Base-by-base conservation (phyloP, 2,329 filamentous ascomycete genomes). In the Phaeophleospora eucalypticola region DNA sequence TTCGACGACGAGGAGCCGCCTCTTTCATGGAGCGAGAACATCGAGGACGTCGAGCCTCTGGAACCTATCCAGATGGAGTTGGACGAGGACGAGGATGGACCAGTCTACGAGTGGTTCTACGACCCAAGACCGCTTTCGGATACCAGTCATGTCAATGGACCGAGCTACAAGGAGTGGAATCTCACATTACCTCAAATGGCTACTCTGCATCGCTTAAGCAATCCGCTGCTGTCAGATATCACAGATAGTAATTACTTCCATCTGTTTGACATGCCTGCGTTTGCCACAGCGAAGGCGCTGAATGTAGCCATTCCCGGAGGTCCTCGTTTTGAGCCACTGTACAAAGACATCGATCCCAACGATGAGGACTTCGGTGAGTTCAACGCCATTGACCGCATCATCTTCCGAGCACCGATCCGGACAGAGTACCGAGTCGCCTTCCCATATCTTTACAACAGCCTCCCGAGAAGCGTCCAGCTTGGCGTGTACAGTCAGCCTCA, bases 281-380 rank as follows among this genome's bases (percentile, higher is more conserved):
- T 98, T 65, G 79, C 95, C 58, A 96, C 93, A 18, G 91, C 93
- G 27, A 98, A 98, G 70, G 93, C 93, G 0, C 75, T 98, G 36
- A 98, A 98, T 59, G 91, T 98, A 43, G 91, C 94, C 8, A 88
- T 98, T 45, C 93, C 93, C n/a, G 93, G 93, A 65, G 94, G 93
- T 8, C 93, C 93, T 51, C 84, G 93, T 21, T 98, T 98, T 55
- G 93, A 98, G 69, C 93, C 93, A 18, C 69, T 98, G 16, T 98
- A 96, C 76, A 98, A 98, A 71, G 93, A 98, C 61, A 90, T 98
- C 51, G 90, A 98, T 67, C 93, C 93, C 2, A 98, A 98, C 60
- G 91, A 97, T 58, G 93, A 98, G 68, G 93, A 98, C 65, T 98
- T 98, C 70, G 93, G 93, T 69, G 93, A 98, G 69, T 98, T 98